These are phyloP conservation scores for Coemansia asiatica DNA, from an alignment of 192 early-diverging fungal species.

Conservation along the genomic window DNA sequence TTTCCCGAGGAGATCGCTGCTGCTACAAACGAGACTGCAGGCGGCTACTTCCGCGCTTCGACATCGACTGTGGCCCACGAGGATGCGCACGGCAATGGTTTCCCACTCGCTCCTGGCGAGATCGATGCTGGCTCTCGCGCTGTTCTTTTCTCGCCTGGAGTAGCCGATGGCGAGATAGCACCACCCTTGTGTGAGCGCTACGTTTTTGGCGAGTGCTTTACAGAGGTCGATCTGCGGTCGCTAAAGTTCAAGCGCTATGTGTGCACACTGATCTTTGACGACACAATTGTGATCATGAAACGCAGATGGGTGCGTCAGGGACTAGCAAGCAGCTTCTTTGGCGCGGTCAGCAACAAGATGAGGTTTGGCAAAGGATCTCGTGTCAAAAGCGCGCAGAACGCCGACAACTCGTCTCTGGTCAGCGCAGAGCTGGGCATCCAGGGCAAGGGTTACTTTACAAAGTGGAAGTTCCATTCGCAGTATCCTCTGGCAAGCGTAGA, in stretches of 20 bases:
- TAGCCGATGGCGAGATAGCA: conserved; percentile 55
- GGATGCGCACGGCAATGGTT: conserved; percentile 30
- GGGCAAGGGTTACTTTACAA: conserved; percentile 66
- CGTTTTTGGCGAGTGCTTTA: conserved; percentile 67
- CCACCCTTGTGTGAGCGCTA: conserved; percentile 59
- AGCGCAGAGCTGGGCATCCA: conserved; percentile 56
- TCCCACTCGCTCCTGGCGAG: conserved; percentile 59
- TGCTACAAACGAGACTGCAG: conserved; percentile 51
- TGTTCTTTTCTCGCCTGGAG: conserved; percentile 62
- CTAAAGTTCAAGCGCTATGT: conserved; percentile 66
- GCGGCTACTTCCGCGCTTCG: conserved; percentile 43
- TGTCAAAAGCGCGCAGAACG: conserved; percentile 18
- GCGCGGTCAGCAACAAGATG: conserved; percentile 57
- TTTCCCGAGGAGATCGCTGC: conserved; percentile 57
- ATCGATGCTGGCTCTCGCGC: conserved; percentile 60
- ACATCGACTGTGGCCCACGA: conserved; percentile 29
- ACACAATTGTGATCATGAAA: conserved; percentile 66
- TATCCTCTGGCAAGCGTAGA: conserved; percentile 62
- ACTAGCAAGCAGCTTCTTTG: conserved; percentile 57
- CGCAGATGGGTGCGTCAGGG: conserved; percentile 62
- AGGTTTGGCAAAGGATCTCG: conserved; percentile 53
- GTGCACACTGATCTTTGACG: conserved; percentile 65
- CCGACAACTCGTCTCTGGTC: conserved; percentile 56
- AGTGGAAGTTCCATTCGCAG: conserved; percentile 67
- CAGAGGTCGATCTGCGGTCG: conserved; percentile 62